Percentiles rank a stretch among this genome's conserved stretches.
These are phyloP conservation scores for Aspergillus sp. DNA, from an alignment of 2,329 filamentous ascomycete species.

Conservation along the genomic window DNA sequence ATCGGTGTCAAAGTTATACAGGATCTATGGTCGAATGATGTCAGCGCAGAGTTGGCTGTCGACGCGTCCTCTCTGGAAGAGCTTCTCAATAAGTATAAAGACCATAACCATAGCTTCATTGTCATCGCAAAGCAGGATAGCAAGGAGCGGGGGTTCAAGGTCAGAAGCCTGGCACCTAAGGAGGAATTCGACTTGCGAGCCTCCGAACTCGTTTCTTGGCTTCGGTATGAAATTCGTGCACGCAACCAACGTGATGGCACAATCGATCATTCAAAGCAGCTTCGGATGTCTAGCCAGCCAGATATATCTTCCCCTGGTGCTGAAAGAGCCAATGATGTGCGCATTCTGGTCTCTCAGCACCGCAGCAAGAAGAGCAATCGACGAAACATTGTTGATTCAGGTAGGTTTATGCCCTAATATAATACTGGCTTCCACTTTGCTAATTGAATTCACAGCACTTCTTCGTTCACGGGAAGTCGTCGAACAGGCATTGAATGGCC, in stretches of 20 bases:
- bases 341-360: constrained; percentile 73
- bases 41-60: constrained; percentile 79
- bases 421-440: constrained; percentile 1
- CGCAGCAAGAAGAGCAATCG: constrained; percentile 89
- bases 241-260: constrained; percentile 54
- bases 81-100: constrained; percentile 55
- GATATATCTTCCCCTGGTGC: constrained; percentile 24
- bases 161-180: constrained; percentile 68
- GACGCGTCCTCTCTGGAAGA: constrained; percentile 74
- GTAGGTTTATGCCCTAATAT: constrained; percentile 43
- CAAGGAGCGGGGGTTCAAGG: constrained; percentile 55
- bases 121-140: constrained; percentile 70
- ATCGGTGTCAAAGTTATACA: constrained; percentile 69
- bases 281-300: constrained; percentile 34
- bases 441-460: constrained; percentile 35
- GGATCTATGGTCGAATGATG: constrained; percentile 70
- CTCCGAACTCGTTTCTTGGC: constrained; percentile 66
- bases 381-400: constrained; percentile 74
- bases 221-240: constrained; percentile 74
- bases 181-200: constrained; percentile 72
- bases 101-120: constrained; percentile 78
- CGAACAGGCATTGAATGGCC: constrained; percentile 63
- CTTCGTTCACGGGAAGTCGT: constrained; percentile 53
- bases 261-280: constrained; percentile 37
- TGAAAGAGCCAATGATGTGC: constrained; percentile 62